phyloP scores from a whole-genome alignment of 768 basidiomycete genomes.

The Pisolithus orientalis region DNA sequence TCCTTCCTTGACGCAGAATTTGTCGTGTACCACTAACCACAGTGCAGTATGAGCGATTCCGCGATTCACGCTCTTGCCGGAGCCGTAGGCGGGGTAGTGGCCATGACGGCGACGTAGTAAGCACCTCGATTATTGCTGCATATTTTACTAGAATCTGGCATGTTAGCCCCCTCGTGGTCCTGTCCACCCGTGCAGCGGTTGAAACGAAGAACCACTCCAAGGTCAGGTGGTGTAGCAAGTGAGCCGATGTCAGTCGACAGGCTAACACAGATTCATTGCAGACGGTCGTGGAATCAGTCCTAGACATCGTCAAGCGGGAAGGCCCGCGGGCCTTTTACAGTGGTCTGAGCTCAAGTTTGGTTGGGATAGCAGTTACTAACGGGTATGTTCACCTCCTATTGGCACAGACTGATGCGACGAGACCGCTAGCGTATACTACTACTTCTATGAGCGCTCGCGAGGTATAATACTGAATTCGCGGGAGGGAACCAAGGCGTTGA shows the following conservation, averaged over 20 bases:
- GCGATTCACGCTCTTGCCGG: slow-evolving; percentile 84
- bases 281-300: slow-evolving; percentile 59
- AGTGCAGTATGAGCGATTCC: slow-evolving; percentile 58
- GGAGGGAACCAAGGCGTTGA: slow-evolving; percentile 60
- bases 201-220: slow-evolving; percentile 75
- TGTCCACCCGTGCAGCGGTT: slow-evolving; percentile 91
- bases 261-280: slow-evolving; percentile 21
- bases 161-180: slow-evolving; percentile 78
- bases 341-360: slow-evolving; percentile 76
- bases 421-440: slow-evolving; percentile 75
- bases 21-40: not conserved
- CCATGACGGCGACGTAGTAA: slow-evolving; percentile 89
- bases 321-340: slow-evolving; percentile 82
- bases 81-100: slow-evolving; percentile 81
- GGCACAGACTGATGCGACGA: not conserved
- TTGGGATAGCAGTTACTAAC: slow-evolving; percentile 92
- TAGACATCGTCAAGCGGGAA: slow-evolving; percentile 78
- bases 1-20: not conserved
- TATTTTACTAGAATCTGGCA: not conserved
- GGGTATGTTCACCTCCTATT: slow-evolving; percentile 44
- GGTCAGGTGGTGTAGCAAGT: slow-evolving; percentile 26
- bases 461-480: slow-evolving; percentile 50
- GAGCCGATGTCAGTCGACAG: not conserved
- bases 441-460: slow-evolving; percentile 76
- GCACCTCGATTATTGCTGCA: slow-evolving; percentile 18